phyloP scores from a whole-genome alignment of 73 alveolate species.

The Paramecium sexaurelia region DNA sequence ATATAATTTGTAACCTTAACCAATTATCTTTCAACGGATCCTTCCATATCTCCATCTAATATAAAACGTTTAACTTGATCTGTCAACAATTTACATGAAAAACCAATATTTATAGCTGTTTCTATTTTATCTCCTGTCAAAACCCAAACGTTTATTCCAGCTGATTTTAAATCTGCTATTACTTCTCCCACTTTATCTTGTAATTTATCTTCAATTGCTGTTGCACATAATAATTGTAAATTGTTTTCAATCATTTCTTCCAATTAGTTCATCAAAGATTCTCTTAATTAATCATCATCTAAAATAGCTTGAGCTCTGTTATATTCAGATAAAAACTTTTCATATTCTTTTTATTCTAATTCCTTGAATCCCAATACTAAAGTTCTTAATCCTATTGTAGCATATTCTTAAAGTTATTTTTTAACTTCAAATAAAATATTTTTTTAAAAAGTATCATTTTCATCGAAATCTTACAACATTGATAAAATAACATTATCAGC shows the following conservation, averaged over 20 bases:
- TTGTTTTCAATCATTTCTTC: slow-evolving; percentile 74
- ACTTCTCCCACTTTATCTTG: slow-evolving; percentile 77
- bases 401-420: slow-evolving; percentile 67
- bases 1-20: neutral
- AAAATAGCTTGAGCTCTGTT: slow-evolving; percentile 33
- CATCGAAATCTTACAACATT: slow-evolving; percentile 31
- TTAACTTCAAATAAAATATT: neutral
- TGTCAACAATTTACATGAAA: slow-evolving; percentile 63
- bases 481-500: slow-evolving; percentile 74
- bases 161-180: slow-evolving; percentile 59
- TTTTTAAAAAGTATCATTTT: slow-evolving; percentile 55
- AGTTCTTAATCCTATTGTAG: slow-evolving; percentile 82
- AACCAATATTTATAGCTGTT: slow-evolving; percentile 78
- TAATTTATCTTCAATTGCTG: slow-evolving; percentile 84
- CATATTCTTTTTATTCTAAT: slow-evolving; percentile 75
- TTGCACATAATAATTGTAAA: slow-evolving; percentile 74
- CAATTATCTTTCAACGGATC: slow-evolving; percentile 55
- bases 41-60: slow-evolving; percentile 68
- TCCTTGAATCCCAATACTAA: slow-evolving; percentile 80
- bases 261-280: slow-evolving; percentile 65
- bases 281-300: slow-evolving; percentile 74
- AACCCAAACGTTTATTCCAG: slow-evolving; percentile 75
- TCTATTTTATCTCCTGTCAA: slow-evolving; percentile 81
- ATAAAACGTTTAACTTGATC: slow-evolving; percentile 61
- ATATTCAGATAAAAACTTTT: slow-evolving; percentile 71